These are phyloP conservation scores for Solanum peruvianum DNA, from an alignment of 257 asterid species.

Conservation along the genomic window DNA sequence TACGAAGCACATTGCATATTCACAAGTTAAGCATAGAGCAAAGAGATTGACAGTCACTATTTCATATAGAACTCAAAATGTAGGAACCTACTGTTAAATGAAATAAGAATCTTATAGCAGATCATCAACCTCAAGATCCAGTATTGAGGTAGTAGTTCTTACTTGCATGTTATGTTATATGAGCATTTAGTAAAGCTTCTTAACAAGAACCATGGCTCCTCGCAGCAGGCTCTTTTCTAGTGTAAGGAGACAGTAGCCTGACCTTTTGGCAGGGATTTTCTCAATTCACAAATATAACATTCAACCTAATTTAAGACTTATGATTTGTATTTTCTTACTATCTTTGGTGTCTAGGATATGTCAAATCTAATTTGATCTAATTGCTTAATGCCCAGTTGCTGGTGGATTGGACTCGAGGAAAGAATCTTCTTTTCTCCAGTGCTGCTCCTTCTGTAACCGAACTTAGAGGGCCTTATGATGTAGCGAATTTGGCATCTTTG, in stretches of 20 bases:
- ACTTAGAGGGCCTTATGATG: slow-evolving; percentile 83
- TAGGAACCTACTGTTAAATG: not conserved
- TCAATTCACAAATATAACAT: not conserved
- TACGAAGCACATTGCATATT: not conserved
- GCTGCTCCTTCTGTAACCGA: slow-evolving; percentile 69
- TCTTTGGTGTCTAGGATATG: not conserved
- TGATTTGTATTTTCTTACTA: not conserved
- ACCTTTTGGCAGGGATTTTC: not conserved
- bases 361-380: slow-evolving; percentile 1
- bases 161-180: not conserved
- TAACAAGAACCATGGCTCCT: not conserved
- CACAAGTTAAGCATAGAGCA: not conserved
- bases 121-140: not conserved
- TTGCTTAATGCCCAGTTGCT: slow-evolving; percentile 49
- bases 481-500: slow-evolving; percentile 58
- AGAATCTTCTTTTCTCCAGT: slow-evolving; percentile 62
- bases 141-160: not conserved
- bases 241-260: not conserved
- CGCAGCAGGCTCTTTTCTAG: not conserved
- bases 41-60: not conserved
- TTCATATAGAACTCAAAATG: not conserved
- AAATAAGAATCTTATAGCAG: not conserved
- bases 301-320: not conserved
- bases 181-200: not conserved
- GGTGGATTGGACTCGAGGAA: slow-evolving; percentile 90